phyloP scores from a whole-genome alignment of 768 basidiomycete species.

The Rhodotorula toruloides region DNA sequence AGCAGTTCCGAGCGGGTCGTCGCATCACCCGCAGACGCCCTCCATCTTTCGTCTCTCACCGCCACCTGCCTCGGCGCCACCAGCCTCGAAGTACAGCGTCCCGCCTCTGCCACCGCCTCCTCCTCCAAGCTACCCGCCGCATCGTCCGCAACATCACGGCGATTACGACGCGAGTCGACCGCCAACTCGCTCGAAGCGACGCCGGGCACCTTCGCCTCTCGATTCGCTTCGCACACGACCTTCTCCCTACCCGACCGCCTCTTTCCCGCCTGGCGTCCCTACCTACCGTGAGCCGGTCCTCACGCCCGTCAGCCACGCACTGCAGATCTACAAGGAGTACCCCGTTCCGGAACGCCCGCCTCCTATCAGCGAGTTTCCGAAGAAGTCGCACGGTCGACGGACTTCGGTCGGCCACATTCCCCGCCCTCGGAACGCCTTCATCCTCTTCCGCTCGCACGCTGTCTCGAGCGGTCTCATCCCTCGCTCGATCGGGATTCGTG shows the following conservation, averaged over 20 bases:
- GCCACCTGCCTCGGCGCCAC: not conserved
- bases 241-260: conserved; percentile 2
- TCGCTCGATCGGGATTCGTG: conserved; percentile 54
- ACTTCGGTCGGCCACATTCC: conserved; percentile 54
- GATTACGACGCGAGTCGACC: not conserved
- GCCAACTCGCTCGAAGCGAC: not conserved
- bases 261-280: not conserved
- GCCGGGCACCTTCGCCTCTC: not conserved
- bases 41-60: not conserved
- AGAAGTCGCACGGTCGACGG: conserved; percentile 54
- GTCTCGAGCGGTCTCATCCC: conserved; percentile 61
- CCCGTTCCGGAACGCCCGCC: conserved; percentile 1
- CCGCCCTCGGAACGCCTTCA: conserved; percentile 71
- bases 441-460: conserved; percentile 70
- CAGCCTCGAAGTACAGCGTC: not conserved
- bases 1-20: not conserved
- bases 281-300: not conserved
- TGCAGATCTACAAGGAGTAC: not conserved
- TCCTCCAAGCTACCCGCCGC: not conserved
- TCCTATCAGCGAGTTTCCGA: not conserved
- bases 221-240: not conserved
- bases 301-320: conserved; percentile 4
- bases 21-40: not conserved
- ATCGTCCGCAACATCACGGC: not conserved
- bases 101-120: not conserved